These are phyloP conservation scores for Xylaria sp. DNA, from an alignment of 2,329 filamentous ascomycete genomes.

Conservation along the genomic window DNA sequence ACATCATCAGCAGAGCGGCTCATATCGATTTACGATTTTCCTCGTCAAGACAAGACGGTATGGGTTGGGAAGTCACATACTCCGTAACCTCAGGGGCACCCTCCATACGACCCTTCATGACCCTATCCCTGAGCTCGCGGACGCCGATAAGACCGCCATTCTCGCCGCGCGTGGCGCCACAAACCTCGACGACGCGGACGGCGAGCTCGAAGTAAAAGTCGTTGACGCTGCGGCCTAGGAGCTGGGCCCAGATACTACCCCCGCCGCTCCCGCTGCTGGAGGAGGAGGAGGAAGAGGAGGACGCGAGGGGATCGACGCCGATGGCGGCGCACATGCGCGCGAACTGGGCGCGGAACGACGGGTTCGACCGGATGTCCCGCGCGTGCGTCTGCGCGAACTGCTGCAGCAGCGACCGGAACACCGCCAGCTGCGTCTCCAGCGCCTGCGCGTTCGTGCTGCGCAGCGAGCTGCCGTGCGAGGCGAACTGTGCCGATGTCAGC, in stretches of 20 bases:
- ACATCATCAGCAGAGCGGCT: conserved; percentile 14
- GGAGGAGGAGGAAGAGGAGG: conserved; percentile 57
- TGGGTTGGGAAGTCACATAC: conserved; percentile 54
- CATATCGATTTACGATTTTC: background rate
- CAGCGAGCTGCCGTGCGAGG: conserved; percentile 87
- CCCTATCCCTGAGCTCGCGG: conserved; percentile 78
- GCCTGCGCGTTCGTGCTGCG: conserved; percentile 85
- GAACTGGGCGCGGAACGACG: conserved; percentile 94
- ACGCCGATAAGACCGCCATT: conserved; percentile 93
- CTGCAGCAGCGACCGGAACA: conserved; percentile 94
- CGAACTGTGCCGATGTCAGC: conserved; percentile 88
- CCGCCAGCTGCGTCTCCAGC: conserved; percentile 90
- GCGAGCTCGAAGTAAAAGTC: conserved; percentile 99
- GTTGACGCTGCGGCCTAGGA: conserved; percentile 90
- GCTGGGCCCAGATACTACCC: conserved; percentile 88
- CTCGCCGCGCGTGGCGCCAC: conserved; percentile 83
- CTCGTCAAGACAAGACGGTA: no score
- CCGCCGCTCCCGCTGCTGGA: conserved; percentile 57
- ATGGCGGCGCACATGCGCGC: conserved; percentile 98
- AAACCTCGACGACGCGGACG: conserved; percentile 94
- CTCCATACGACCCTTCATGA: conserved; percentile 77
- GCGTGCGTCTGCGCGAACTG: conserved; percentile 95
- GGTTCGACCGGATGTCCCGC: conserved; percentile 95
- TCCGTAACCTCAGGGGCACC: conserved; percentile 84
- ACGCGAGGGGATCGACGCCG: conserved; percentile 93